Base-by-base conservation (phyloP, 2,329 filamentous ascomycete genomes). In the Shiraia bambusicola region DNA sequence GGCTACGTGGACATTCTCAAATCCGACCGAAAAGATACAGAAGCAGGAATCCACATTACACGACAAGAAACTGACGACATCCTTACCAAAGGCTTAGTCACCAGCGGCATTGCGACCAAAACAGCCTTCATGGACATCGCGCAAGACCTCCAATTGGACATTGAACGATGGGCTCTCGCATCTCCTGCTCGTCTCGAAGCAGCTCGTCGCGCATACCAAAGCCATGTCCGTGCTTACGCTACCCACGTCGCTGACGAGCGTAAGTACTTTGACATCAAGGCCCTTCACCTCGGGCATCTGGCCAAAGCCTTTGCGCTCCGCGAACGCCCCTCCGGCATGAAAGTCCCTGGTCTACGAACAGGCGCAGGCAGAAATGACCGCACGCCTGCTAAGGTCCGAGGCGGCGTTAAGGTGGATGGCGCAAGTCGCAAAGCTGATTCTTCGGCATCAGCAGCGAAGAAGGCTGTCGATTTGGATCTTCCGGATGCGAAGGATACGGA, bases 271-370 rank as follows among this genome's bases (percentile, higher is more conserved):
- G 88, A 97, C 67, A 94, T 96, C 69, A 90, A 88, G 46, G 82
- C 88, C 59, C 73, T 98, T 33, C 93, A 98, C 67, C 73, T 97
- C 6, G 93, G 93, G 3, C 93, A 98, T 74, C 75, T 93, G 52
- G 92, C 92, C 6, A 98, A 98, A 75, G 88, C 87, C 17, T 98
- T 95, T 65, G 93, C 84, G 2, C 72, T 98, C 53, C 79, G 94
- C 50, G 93, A 98, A 67, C 83, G 88, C 24, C 93, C 93, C 0
- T 86, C 87, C 4, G 86, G 87, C 35, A 94, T 98, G 48, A 72
- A 72, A 26, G 73, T 76, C 30, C 73, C 73, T 0, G 75, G 75
- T 4, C 62, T 80, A 38, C 65, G 78, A 28, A 76, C 73, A 6
- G 73, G 75, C 13, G 61, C 63, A 34, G 65, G 65, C 3, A 54